Evolutionary conservation across 2,329 filamentous ascomycete genomes (phyloP), one percentile per base, ranked within the genome.

Genomic region (Bipolaris gigantea): DNA sequence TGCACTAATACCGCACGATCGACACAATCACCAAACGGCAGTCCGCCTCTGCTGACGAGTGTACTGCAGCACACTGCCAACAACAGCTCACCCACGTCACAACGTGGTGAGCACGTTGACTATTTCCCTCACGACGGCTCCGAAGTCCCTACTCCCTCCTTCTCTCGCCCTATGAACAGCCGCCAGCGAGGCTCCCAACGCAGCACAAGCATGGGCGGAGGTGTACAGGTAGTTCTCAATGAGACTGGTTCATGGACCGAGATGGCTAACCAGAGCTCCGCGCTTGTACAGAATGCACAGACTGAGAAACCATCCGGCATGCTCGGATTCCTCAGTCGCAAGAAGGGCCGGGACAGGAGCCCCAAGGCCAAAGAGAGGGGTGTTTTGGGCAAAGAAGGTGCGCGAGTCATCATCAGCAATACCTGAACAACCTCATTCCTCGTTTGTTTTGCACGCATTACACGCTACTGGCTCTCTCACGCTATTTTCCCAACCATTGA

Each of bases 291-390:
- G 68, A 69, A 63, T 27, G 65, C 67, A 25, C 66, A 67, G 49
- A 65, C 62, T 43, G 72, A 83, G 44, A 73, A 71, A 61, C 84
- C 86, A n/a, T 86, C 87, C 16, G 90, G 92, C 48, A 93, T 97
- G 82, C 88, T 97, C 61, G 90, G 91, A 1, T 95, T 99, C 73
- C 80, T 97, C 56, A 90, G 85, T 61, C 83, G 92, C 67, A 96
- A 96, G 78, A 96, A 90, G 79, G 91, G 92, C 25, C 83, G 92
- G 59, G 91, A 92, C 50, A 87, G 92, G 74, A 97, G 92, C 72
- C 94, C 94, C 1, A 97, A 96, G 77, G 92, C 92, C 23, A 93
- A 91, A 73, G 92, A 97, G 77, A 85, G 91, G 50, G 94, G 94
- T 54, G 92, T 99, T 7, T 72, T 99, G 54, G 94, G 94, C 53